These are phyloP conservation scores for Brassica incana DNA, from an alignment of 345 rosid genomes.

Conservation along the genomic window DNA sequence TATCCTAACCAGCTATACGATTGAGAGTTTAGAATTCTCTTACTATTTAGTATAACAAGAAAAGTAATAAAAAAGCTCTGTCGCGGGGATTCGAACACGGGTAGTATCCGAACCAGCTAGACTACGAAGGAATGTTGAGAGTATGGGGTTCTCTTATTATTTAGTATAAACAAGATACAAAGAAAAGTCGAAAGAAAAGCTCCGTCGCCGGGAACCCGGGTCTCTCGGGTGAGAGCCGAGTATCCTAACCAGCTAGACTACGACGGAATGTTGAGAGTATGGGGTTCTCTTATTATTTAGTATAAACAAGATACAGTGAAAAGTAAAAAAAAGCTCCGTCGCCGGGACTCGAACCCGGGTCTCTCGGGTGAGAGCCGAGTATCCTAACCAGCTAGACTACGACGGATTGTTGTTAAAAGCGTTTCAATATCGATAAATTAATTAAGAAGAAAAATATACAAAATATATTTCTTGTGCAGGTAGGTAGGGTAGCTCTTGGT, in stretches of 20 bases:
- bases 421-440: too few species aligned
- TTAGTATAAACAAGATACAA: too few species aligned
- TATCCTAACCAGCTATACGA: too few species aligned
- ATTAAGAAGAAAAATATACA: background rate
- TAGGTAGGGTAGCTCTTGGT: background rate
- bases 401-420: constrained; percentile 3
- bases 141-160: too few species aligned
- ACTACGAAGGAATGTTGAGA: constrained; percentile 38
- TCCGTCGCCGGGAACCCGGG: too few species aligned
- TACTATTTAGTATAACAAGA: too few species aligned
- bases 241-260: constrained; percentile 70
- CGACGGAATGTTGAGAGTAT: constrained; percentile 24
- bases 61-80: too few species aligned
- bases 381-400: constrained; percentile 69
- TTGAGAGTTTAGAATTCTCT: too few species aligned
- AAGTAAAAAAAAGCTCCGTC: constrained; percentile 37
- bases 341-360: constrained; percentile 76
- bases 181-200: too few species aligned
- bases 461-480: background rate
- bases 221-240: constrained; percentile 67
- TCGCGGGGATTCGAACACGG: constrained; percentile 1
- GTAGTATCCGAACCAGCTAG: constrained; percentile 73
- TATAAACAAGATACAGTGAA: background rate
- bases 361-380: constrained; percentile 79
- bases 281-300: too few species aligned